Conservation (phyloP, 257 asterid species). For the Ilex asprella region DNA sequence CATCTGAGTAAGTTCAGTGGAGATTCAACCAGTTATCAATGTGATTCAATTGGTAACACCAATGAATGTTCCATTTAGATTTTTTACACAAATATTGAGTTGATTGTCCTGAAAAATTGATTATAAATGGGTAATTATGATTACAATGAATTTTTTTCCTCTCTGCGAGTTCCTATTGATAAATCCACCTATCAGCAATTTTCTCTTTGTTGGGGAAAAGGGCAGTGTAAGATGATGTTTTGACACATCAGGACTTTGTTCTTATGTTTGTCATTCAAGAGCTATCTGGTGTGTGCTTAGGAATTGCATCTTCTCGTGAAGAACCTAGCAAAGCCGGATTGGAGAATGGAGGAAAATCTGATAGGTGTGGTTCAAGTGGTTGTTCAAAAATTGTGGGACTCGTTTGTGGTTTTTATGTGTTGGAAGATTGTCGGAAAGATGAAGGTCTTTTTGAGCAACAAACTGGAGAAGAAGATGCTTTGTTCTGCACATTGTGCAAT, state of each 20-base stretch:
- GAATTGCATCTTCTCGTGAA: constrained; percentile 41
- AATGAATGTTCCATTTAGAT: too few species aligned
- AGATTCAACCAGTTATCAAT: too few species aligned
- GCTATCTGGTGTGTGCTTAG: constrained; percentile 27
- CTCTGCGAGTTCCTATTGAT: too few species aligned
- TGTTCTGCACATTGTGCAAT: constrained; percentile 93
- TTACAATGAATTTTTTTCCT: too few species aligned
- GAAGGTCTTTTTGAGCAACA: constrained; percentile 43
- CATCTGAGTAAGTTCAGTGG: too few species aligned
- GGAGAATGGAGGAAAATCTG: constrained; percentile 45
- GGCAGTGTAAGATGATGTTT: background rate
- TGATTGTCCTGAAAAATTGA: too few species aligned
- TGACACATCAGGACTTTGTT: background rate
- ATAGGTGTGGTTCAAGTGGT: constrained; percentile 32
- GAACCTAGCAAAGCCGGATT: constrained; percentile 54
- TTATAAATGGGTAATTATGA: too few species aligned
- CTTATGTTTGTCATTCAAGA: constrained; percentile 14
- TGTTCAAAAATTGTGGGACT: constrained; percentile 59
- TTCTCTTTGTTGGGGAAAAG: too few species aligned
- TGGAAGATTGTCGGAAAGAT: constrained; percentile 74
- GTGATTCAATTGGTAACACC: too few species aligned
- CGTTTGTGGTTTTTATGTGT: constrained; percentile 65
- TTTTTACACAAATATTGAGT: too few species aligned
- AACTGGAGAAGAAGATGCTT: constrained; percentile 79
- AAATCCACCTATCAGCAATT: too few species aligned